phyloP scores from a whole-genome alignment of 805 yeast species.

The Myxozyma mucilagina region DNA sequence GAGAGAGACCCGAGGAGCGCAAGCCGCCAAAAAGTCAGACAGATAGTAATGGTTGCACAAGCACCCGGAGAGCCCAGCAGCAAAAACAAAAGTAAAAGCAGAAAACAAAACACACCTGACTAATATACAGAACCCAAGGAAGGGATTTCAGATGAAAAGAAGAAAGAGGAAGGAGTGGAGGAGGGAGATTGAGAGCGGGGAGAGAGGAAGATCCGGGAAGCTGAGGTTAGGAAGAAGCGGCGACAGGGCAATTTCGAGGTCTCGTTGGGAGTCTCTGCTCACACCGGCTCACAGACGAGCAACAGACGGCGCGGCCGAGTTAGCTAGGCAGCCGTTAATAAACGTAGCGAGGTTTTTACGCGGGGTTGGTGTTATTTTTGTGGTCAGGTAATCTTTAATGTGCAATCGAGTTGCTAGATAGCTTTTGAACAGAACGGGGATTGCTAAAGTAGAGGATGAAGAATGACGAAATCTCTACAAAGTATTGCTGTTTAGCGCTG shows the following conservation, averaged over 20 bases:
- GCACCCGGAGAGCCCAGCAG: background rate
- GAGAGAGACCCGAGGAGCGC: background rate
- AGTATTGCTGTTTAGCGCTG: too few species aligned
- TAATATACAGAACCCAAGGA: conserved; percentile 15
- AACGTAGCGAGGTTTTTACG: background rate
- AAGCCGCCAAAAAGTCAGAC: background rate
- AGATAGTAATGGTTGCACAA: too few species aligned
- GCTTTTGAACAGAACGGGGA: too few species aligned
- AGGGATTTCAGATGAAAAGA: background rate
- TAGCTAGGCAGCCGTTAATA: background rate
- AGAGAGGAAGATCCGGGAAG: conserved; percentile 12
- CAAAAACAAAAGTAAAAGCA: background rate
- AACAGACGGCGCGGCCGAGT: background rate
- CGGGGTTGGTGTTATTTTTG: background rate
- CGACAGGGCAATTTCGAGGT: conserved; percentile 6
- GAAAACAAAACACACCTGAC: conserved; percentile 1
- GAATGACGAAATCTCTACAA: too few species aligned
- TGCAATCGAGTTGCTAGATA: too few species aligned
- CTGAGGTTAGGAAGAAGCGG: conserved; percentile 1
- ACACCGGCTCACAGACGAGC: conserved; percentile 7
- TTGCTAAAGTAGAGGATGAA: too few species aligned
- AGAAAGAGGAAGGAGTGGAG: background rate
- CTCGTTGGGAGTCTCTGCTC: conserved; percentile 12
- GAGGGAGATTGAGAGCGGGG: too few species aligned
- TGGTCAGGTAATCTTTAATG: too few species aligned